These are phyloP conservation scores for Glebionis coronaria DNA, from an alignment of 129 eudicot species.

Conservation along the genomic window DNA sequence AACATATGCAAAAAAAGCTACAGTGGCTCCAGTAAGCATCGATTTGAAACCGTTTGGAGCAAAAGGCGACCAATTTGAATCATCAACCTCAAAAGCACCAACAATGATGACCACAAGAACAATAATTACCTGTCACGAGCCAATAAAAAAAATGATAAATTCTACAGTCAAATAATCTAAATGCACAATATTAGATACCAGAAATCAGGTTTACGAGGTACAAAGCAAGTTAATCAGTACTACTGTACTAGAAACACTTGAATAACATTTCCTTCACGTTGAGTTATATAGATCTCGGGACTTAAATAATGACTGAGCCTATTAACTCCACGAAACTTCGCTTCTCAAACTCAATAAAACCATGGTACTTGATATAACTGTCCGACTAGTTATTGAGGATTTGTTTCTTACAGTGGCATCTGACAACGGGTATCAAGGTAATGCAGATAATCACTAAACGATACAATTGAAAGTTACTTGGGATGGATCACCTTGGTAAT, in stretches of 20 bases:
- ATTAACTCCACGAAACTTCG: no score
- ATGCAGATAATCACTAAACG: background rate
- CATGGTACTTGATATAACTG: no score
- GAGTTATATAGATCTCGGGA: no score
- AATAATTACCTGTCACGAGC: conserved; percentile 71
- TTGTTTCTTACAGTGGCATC: no score
- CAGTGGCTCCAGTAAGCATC: conserved; percentile 93
- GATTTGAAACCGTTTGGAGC: conserved; percentile 80
- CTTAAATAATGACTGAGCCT: no score
- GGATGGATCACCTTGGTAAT: conserved; percentile 61
- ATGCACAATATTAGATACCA: no score
- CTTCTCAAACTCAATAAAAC: no score
- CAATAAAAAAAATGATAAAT: background rate
- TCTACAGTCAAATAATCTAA: background rate
- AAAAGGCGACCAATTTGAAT: conserved; percentile 92
- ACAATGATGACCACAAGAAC: conserved; percentile 72
- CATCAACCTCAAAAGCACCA: conserved; percentile 88
- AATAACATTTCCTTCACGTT: no score
- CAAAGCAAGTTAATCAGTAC: no score
- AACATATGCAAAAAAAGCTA: conserved; percentile 90
- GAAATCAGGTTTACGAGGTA: background rate
- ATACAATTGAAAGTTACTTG: conserved; percentile 1
- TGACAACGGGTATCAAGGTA: no score
- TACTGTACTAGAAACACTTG: no score
- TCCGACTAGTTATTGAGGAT: no score